Base-by-base conservation (phyloP, 345 rosid genomes). In the Eucalyptus tenuipes region DNA sequence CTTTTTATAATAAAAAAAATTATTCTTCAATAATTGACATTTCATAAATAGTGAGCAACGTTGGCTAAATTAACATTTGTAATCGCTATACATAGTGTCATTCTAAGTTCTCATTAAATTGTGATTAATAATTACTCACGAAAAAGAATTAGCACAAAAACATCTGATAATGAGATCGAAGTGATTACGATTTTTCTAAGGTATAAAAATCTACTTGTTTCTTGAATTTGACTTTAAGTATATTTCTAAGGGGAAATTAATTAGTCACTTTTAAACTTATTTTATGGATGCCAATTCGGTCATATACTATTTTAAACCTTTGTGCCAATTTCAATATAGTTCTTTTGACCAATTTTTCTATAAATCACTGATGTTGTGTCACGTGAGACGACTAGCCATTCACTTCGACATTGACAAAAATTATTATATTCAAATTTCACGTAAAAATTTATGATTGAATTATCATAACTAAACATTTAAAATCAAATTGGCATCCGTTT, bases 371-470 rank as follows among this genome's bases (percentile, higher is more conserved):
- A 52, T 52, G 10, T 1, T 52, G 25, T 52, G 57, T 20, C 57
- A 20, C 5, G 0, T 18, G 8, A 52, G 2, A 52, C 2, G 0
- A 52, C 2, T 20, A 0, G 10, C 25, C 5, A 20, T 52, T 52
- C 25, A 52, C 57, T 52, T 52, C 0, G 0, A 52, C 10, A 59
- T 20, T 5, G 2, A 27, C 2, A 3, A 59, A 11, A 59, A 59
- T 24, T 4, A 61, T 29, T 61, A 61, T 20, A 37, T 37, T 37
- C 0, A 20, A 71, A 33, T 71, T 71, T 33, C 14, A 3, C 1
- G 0, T 1, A 33, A 29, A 31, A 10, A 9, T 3, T 18, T 71
- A 5, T 0, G 8, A 71, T 9, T 9, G 10, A 71, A 37, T 71
- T 71, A 18, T 14, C 20, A 33, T 20, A 68, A 16, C 10, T 8